Conservation (phyloP, 805 yeast species). For the Metschnikowia henanensis region DNA sequence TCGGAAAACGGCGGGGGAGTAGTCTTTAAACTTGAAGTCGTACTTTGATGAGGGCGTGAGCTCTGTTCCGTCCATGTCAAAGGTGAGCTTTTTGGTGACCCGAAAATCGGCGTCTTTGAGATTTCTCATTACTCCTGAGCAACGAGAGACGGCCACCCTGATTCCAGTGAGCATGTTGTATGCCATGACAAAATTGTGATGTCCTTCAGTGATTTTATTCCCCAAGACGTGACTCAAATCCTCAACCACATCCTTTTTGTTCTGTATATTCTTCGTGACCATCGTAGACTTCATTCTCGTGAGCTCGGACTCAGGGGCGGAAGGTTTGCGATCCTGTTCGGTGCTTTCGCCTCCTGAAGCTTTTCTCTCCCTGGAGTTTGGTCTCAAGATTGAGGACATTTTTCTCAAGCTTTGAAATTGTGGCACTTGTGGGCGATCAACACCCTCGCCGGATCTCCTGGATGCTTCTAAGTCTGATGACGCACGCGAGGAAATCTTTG, state of each 20-base stretch:
- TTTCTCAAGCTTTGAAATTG: conserved; percentile 14
- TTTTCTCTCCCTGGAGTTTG: not conserved
- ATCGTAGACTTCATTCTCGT: conserved; percentile 51
- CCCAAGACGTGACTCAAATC: conserved; percentile 70
- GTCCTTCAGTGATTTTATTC: conserved; percentile 87
- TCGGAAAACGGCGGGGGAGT: conserved; percentile 91
- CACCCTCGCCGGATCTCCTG: conserved; percentile 1
- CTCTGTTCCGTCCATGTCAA: conserved; percentile 85
- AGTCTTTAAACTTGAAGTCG: conserved; percentile 96
- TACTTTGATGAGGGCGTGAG: conserved; percentile 91
- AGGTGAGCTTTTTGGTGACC: conserved; percentile 75
- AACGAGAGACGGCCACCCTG: conserved; percentile 89
- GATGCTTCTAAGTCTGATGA: conserved; percentile 5
- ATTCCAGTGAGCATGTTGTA: conserved; percentile 98
- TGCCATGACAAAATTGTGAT: conserved; percentile 89
- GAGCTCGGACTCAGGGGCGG: conserved; percentile 41
- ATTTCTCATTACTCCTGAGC: conserved; percentile 81
- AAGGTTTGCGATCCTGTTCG: conserved; percentile 1
- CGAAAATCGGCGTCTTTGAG: conserved; percentile 70
- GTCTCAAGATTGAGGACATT: conserved; percentile 12
- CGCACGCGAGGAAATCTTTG: not conserved
- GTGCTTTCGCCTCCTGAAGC: not conserved
- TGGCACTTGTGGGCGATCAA: conserved; percentile 8
- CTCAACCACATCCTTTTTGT: conserved; percentile 40
- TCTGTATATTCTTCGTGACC: conserved; percentile 43